Conservation (phyloP, 768 basidiomycete species). For the Psilocybe azurescens region DNA sequence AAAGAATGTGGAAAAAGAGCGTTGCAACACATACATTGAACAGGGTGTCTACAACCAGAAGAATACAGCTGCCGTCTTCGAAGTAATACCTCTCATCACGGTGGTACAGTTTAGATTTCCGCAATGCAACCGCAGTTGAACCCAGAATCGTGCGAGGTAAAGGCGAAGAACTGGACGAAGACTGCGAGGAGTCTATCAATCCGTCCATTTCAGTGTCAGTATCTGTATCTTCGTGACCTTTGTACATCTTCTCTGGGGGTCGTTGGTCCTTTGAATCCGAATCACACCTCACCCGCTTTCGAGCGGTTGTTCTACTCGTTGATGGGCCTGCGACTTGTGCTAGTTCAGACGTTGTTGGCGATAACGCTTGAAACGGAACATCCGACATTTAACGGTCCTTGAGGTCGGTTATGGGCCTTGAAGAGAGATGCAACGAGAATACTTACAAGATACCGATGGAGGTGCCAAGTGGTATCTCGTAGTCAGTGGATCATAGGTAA, state of each 20-base stretch:
- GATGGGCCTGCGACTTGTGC: not conserved
- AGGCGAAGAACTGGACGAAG: not conserved
- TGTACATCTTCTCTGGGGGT: constrained; percentile 26
- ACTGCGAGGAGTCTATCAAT: constrained; percentile 10
- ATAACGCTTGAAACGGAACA: not conserved
- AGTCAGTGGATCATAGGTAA: too few species aligned
- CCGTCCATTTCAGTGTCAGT: constrained; percentile 23
- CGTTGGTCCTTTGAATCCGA: constrained; percentile 24
- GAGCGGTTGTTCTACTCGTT: not conserved
- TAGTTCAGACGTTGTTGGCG: not conserved
- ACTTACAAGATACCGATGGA: too few species aligned
- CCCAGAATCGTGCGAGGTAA: too few species aligned
- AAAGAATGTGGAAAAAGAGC: not conserved
- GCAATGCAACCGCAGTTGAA: not conserved
- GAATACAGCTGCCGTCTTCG: constrained; percentile 69
- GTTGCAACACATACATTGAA: constrained; percentile 60
- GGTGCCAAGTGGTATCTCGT: too few species aligned
- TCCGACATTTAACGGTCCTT: constrained; percentile 6
- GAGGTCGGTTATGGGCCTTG: not conserved
- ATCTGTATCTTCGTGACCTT: constrained; percentile 22
- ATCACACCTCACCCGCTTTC: constrained; percentile 30
- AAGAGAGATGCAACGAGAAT: too few species aligned
- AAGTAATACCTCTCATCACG: constrained; percentile 67
- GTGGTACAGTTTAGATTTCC: constrained; percentile 1
- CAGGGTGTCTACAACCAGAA: constrained; percentile 65